These are phyloP conservation scores for Amaranthus hypochondriacus DNA, from an alignment of 148 eudicot species.

Conservation along the genomic window DNA sequence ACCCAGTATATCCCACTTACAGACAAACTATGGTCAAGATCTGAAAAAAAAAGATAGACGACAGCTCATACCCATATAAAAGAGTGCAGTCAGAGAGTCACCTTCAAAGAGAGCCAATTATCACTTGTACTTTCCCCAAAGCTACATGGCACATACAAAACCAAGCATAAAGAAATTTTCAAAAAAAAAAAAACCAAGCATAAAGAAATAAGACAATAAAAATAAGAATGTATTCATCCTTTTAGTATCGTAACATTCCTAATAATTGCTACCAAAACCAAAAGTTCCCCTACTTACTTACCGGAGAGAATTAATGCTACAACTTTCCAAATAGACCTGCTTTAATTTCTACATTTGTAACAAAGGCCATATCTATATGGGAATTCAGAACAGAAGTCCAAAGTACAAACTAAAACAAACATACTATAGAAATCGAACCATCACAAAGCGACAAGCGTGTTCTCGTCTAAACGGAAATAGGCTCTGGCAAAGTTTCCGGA, in stretches of 20 bases:
- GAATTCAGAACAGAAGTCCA: constrained; percentile 3
- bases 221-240: background rate
- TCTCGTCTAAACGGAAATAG: constrained; percentile 36
- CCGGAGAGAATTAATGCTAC: constrained; percentile 6
- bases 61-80: no score
- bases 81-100: no score
- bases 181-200: no score
- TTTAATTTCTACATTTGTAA: constrained; percentile 10
- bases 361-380: constrained; percentile 8
- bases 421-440: constrained; percentile 1
- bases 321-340: constrained; percentile 4
- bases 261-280: background rate
- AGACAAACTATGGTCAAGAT: no score
- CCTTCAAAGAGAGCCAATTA: no score
- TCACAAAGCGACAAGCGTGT: background rate
- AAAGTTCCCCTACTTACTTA: constrained; percentile 7
- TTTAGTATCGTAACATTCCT: background rate
- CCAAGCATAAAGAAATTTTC: no score
- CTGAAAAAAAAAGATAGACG: no score
- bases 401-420: constrained; percentile 17
- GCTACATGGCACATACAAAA: no score
- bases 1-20: no score
- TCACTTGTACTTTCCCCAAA: no score
- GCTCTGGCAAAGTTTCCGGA: constrained; percentile 51
- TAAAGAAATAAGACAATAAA: background rate